A percentile compares a stretch with the other conserved stretches of the same genome.
These are phyloP conservation scores for Fusarium fujikuroi DNA, from an alignment of 2,329 filamentous ascomycete species.

Conservation along the genomic window DNA sequence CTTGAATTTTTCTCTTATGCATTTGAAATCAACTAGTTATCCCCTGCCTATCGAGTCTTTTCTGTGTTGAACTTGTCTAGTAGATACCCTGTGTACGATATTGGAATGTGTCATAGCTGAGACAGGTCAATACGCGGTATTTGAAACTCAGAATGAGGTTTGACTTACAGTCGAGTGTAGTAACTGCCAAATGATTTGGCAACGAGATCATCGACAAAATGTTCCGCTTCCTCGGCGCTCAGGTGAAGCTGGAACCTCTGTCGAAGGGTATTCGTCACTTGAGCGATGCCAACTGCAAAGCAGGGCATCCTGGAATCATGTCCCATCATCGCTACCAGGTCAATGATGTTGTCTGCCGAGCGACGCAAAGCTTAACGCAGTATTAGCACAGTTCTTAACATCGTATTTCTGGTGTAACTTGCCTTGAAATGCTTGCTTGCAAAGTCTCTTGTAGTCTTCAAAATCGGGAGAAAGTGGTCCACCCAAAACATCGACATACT, in stretches of 20 bases:
- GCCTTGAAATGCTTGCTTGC: conserved; percentile 87
- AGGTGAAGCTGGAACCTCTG: conserved; percentile 85
- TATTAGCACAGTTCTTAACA: conserved; percentile 11
- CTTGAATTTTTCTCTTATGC: conserved; percentile 2
- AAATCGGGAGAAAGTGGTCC: conserved; percentile 76
- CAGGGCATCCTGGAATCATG: conserved; percentile 86
- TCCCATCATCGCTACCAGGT: conserved; percentile 87
- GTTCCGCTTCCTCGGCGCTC: conserved; percentile 82
- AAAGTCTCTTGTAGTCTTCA: conserved; percentile 79
- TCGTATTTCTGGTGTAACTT: conserved; percentile 39
- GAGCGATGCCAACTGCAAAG: conserved; percentile 77
- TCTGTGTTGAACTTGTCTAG: conserved; percentile 53
- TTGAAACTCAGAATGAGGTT: neutral
- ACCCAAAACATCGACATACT: conserved; percentile 86
- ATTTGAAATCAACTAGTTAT: conserved; percentile 21
- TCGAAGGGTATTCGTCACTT: conserved; percentile 74
- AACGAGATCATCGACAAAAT: conserved; percentile 83
- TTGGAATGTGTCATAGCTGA: conserved; percentile 86
- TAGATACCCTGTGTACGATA: conserved; percentile 91
- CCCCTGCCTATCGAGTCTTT: conserved; percentile 7
- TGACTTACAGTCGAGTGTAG: conserved; percentile 81
- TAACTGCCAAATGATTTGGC: conserved; percentile 87
- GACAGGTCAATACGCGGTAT: conserved; percentile 5
- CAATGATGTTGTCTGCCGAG: conserved; percentile 83
- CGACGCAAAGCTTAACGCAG: conserved; percentile 70